phyloP scores from a whole-genome alignment of 2,329 filamentous ascomycete genomes.

The Alternaria dauci region DNA sequence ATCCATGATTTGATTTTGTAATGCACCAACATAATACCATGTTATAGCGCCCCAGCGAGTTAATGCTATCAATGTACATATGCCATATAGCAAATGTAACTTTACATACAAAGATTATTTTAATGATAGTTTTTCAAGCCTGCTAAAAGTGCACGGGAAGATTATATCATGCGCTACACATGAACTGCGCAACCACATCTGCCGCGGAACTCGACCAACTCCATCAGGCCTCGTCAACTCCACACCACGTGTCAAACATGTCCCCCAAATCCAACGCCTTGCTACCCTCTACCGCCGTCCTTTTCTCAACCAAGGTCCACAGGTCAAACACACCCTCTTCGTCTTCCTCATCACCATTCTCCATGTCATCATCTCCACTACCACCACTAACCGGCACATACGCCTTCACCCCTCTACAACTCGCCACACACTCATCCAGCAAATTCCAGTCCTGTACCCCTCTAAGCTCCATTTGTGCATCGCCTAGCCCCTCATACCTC shows the following conservation, averaged over 20 bases:
- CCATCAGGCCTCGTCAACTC: neutral
- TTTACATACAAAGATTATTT: neutral
- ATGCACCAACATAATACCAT: slow-evolving; percentile 11
- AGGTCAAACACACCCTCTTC: slow-evolving; percentile 28
- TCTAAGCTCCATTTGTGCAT: slow-evolving; percentile 13
- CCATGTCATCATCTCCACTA: neutral
- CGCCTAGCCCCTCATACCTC: slow-evolving; percentile 19
- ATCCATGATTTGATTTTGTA: slow-evolving; percentile 30
- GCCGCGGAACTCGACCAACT: too few species aligned
- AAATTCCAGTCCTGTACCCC: slow-evolving; percentile 10
- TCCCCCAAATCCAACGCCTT: slow-evolving; percentile 7
- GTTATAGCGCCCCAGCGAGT: neutral
- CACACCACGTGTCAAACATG: slow-evolving; percentile 24
- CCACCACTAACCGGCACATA: slow-evolving; percentile 21
- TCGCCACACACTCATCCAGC: slow-evolving; percentile 31
- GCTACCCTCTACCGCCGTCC: neutral
- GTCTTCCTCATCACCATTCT: slow-evolving; percentile 10
- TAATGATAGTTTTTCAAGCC: neutral
- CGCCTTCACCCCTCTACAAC: slow-evolving; percentile 16
- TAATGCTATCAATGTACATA: neutral
- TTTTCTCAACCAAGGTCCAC: slow-evolving; percentile 23
- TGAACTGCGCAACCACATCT: neutral
- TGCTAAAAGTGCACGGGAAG: neutral
- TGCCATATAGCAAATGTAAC: neutral
- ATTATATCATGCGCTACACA: neutral